Base-by-base conservation (phyloP, 768 basidiomycete genomes). In the Pleurotus eryngii region DNA sequence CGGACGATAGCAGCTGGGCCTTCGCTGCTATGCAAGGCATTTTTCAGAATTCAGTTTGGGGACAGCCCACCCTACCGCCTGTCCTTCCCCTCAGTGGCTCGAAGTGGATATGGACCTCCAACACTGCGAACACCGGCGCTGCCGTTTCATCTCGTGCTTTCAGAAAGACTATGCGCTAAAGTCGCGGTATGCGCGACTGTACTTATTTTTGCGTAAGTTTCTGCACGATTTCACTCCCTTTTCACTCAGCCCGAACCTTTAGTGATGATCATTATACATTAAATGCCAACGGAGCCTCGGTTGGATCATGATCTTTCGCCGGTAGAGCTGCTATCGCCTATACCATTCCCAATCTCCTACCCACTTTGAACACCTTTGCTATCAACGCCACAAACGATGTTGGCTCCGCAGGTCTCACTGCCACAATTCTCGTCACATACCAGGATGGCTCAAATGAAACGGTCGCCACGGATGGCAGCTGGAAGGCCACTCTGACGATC, bases 341-440 rank as follows among this genome's bases (percentile, higher is more conserved):
- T 53, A 50, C 18, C 17, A 59, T 68, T 3, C 11, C 61, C 11
- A 50, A 50, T 11, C 63, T 71, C 17, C 53, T 54, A 2, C 18
- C 63, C 1, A 50, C 49, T 4, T 61, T 63, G 5, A 62, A 63
- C 24, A 57, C 67, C 6, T 71, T 73, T 24, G 70, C 70, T 2
- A 49, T 72, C 20, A 61, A 60, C 14, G 72, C 64, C 4, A 70
- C 65, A 12, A 72, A 72, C 49, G 68, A 67, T 39, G 49, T 55
- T 5, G 55, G 61, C 8, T 64, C 70, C 11, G 72, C 70, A 3
- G 70, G 67, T 22, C 50, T 72, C 3, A 56, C 70, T 14, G 54
- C 58, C 3, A 53, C 63, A 7, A 65, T 68, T 3, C 56, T 60
- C 12, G 51, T 70, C 30, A 49, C 60, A 9, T 70, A 63, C 42